Evolutionary conservation across 1,284 basidiomycete species (phyloP), one percentile per base, ranked within the genome.

Genomic region (Microstroma glucosiphilum): DNA sequence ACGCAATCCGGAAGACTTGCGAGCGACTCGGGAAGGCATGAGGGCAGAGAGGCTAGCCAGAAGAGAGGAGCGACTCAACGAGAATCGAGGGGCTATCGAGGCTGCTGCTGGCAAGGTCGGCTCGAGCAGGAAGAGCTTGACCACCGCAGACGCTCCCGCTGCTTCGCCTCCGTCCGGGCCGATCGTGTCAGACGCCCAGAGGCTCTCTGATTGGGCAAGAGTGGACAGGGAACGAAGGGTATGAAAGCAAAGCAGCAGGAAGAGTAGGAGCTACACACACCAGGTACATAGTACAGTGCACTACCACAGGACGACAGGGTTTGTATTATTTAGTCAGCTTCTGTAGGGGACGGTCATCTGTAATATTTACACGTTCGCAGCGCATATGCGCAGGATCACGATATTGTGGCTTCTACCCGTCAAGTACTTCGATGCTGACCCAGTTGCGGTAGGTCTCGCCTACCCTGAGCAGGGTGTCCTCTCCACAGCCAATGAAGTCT

Each of bases 391-490:
- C 3, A 4, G 3, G 9, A 37, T 37, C 9, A 4, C 30, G 3
- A 9, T 37, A 48, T 48, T 12, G 43, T 12, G 6, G 17, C 43
- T 12, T 12, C 41, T 62, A 25, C 19, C 59, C 40, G 17, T 62
- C 51, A 37, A 23, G 54, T n/a, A 62, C n/a, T 17, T 62, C 60
- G 2, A 62, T 17, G 23, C 40, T 54, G 17, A 75, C 71, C 70
- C 69, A 73, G 60, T 69, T 63, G 43, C 64, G 63, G 46, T 75
- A 75, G 15, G 63, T 61, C 61, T 73, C 66, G 8, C 69, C 71
- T 21, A 61, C 17, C 43, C 40, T 63, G 37, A 66, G 59, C 21
- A 73, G 19, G 57, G 73, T 71, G 26, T 71, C 72, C 56, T 56
- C 56, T 1, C 69, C 70, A 21, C 21, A 21, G 66, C 71, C 1